Base-by-base conservation (phyloP, 208 protist species). In the Leishmania martiniquensis region DNA sequence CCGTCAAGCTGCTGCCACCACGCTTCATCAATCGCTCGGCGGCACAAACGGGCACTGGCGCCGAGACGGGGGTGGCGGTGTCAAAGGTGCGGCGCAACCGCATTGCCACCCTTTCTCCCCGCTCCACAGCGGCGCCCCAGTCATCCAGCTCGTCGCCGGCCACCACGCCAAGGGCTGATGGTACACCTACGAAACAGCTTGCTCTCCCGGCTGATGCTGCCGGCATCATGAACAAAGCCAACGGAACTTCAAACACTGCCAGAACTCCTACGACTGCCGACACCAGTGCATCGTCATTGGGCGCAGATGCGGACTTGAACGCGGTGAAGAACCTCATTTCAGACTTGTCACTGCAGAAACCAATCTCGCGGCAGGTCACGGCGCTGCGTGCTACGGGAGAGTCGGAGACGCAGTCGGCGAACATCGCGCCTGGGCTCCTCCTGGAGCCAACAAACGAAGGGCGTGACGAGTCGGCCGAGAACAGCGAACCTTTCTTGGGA, bases 21-120 rank as follows among this genome's bases (percentile, higher is more conserved):
- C n/a, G 32, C 42, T 37, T 25, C 44, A 4, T 32, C 49, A 22
- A 47, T 5, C 45, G 13, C 12, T 25, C 32, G 42, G 29, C 7
- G 29, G 32, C 47, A 39, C 68, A 72, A 32, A 4, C 68, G 2
- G 32, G 47, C 68, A 20, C 47, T 32, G 49, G 22, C 45, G 32
- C 39, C 47, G 47, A 52, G 47, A 1, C 4, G 12, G 29, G 25
- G 5, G 63, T 67, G 25, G 72, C 51, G 44, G 57, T 55, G n/a
- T 22, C 77, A 7, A 82, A 66, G 3, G 77, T 73, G 60, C 68
- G 55, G 44, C 77, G 4, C 44, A 77, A 57, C 57, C 69, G 57
- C 25, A 72, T 70, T 44, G 13, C 51, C 7, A 45, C 2, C 34
- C 22, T 51, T 4, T 47, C 69, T 52, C 4, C 70, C 62, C 10